Base-by-base conservation (phyloP, 305 asterid species). In the Solanum hybrid region DNA sequence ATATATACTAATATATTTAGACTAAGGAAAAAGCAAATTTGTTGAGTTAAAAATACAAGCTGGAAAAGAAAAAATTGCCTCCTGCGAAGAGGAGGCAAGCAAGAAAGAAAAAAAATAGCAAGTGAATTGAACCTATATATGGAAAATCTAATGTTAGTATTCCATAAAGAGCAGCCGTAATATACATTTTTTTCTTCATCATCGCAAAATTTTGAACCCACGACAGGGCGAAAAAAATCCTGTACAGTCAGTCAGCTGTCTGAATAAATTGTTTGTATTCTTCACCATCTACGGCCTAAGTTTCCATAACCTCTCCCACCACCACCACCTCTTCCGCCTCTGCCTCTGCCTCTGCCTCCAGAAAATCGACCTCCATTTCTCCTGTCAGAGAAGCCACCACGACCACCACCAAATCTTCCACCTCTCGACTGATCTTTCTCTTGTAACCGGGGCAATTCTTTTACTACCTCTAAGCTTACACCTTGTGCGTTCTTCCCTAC, bases 401-500 rank as follows among this genome's bases (percentile, higher is more conserved):
- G 94, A 39, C 95, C 92, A 71, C 92, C 88, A 11, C 94, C 95
- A 87, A 90, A 94, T 89, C 99, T 92, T 86, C 89, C 90, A 35
- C 94, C 94, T 87, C 95, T 91, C 6, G 92, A 29, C 84, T 89
- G 94, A 28, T 96, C 99, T 90, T 95, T 94, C 73, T 95, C 98
- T 93, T 94, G 97, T 92, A 97, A 92, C 13, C 64, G 91, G 6
- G 99, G 99, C 92, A 97, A 89, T 78, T 88, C 22, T 64, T 92
- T 93, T 76, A 96, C 98, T 83, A 93, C 95, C 91, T 93, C 93
- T 89, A 97, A 89, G 57, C 76, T 95, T 89, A 97, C 93, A 69
- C 96, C 98, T 71, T 92, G 91, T 6, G 95, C 95, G 92, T 93
- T 95, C 82, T 92, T 91, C 86, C 98, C 99, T 97, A 92, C 91